A percentile compares a stretch with the other conserved stretches of the same genome.
Conservation (phyloP, 1,284 basidiomycete genomes). For the Fistulina hepatica region DNA sequence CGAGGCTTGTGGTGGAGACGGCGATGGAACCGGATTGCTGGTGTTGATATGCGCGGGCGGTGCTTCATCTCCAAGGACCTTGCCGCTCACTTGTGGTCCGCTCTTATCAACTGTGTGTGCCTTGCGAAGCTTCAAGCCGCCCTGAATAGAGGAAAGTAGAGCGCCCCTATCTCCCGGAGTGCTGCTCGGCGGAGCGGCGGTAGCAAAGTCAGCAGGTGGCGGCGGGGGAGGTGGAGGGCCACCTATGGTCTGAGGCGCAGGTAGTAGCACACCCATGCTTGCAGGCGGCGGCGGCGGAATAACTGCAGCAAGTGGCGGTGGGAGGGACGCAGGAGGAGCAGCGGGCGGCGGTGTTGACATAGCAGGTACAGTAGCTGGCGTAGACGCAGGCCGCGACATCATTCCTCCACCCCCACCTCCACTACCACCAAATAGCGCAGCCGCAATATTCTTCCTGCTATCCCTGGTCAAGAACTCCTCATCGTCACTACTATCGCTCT, state of each 20-base stretch:
- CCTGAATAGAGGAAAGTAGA: slow-evolving; percentile 75
- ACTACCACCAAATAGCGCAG: slow-evolving; percentile 63
- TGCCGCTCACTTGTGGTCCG: slow-evolving; percentile 56
- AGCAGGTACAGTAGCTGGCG: slow-evolving; percentile 22
- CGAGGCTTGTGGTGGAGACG: slow-evolving; percentile 23
- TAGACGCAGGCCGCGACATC: slow-evolving; percentile 15
- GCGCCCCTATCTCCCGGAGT: slow-evolving; percentile 50
- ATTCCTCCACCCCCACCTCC: slow-evolving; percentile 24
- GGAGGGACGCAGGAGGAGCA: slow-evolving; percentile 24
- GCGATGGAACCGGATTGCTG: slow-evolving; percentile 32
- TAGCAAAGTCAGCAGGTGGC: slow-evolving; percentile 23
- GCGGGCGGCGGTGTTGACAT: slow-evolving; percentile 27
- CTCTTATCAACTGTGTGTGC: slow-evolving; percentile 81
- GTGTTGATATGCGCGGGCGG: slow-evolving; percentile 65
- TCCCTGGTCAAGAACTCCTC: slow-evolving; percentile 60
- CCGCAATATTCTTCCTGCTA: slow-evolving; percentile 63
- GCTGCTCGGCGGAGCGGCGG: slow-evolving; percentile 29
- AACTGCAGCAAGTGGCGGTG: slow-evolving; percentile 17
- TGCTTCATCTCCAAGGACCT: slow-evolving; percentile 65
- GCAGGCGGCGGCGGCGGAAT: neutral
- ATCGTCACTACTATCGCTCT: slow-evolving; percentile 71
- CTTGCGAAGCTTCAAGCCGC: slow-evolving; percentile 68
- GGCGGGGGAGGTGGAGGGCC: slow-evolving; percentile 26
- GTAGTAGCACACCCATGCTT: slow-evolving; percentile 16
- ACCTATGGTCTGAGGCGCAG: slow-evolving; percentile 27